Conservation (phyloP, 208 protist species). For the Leishmania braziliensis region DNA sequence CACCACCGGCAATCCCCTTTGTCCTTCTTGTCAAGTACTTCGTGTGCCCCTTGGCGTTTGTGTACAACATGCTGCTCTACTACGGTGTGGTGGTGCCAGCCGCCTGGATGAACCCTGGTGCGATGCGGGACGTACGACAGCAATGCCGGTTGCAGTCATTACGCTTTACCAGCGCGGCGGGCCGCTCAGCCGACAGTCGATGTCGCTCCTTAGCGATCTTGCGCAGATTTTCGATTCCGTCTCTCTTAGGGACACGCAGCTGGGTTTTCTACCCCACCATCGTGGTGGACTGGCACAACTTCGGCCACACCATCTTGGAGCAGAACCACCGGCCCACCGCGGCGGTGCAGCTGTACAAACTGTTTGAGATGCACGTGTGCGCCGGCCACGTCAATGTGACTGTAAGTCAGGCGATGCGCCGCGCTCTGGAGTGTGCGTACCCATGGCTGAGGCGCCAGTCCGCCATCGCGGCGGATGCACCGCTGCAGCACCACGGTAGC, state of each 20-base stretch:
- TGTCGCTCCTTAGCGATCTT: background rate
- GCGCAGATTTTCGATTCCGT: background rate
- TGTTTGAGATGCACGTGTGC: slow-evolving; percentile 68
- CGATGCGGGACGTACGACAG: slow-evolving; percentile 59
- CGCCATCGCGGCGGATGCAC: background rate
- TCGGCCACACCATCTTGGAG: slow-evolving; percentile 86
- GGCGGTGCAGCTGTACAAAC: slow-evolving; percentile 63
- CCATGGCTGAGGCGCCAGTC: slow-evolving; percentile 10
- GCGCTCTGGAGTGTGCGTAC: slow-evolving; percentile 31
- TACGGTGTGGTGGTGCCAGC: slow-evolving; percentile 74
- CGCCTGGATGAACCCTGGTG: slow-evolving; percentile 61
- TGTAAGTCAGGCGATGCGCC: slow-evolving; percentile 80
- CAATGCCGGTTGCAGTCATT: slow-evolving; percentile 38
- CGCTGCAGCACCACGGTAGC: background rate
- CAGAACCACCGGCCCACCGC: slow-evolving; percentile 48
- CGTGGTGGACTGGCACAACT: slow-evolving; percentile 94
- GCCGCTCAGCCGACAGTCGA: background rate
- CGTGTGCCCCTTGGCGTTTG: slow-evolving; percentile 51
- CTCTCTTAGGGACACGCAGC: background rate
- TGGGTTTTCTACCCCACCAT: slow-evolving; percentile 62
- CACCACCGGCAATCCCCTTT: slow-evolving; percentile 86
- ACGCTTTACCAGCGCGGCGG: background rate
- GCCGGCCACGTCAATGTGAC: slow-evolving; percentile 78
- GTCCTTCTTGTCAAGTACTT: slow-evolving; percentile 76
- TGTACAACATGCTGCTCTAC: slow-evolving; percentile 70